Evolutionary conservation across 1,284 basidiomycete species (phyloP), one percentile per base, ranked within the genome.

Genomic region (Malassezia restricta): DNA sequence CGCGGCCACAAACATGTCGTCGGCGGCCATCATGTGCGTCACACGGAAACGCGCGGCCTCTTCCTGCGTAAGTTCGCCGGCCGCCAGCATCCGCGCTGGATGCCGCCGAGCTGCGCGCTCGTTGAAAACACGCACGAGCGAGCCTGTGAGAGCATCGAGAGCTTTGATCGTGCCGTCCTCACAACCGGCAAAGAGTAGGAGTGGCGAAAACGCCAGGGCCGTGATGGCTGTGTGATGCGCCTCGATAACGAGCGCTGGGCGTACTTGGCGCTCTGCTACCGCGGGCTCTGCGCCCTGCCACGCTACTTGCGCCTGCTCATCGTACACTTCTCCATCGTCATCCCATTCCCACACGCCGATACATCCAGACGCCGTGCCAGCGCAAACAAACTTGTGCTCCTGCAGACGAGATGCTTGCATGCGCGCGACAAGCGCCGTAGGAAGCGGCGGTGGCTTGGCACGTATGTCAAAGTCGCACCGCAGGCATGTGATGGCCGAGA

Each of bases 61-160:
- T 63, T 72, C 43, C 60, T 58, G 41, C 68, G 74, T 45, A 77
- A 78, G 31, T 77, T 74, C 11, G 76, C 71, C 38, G 78, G 78
- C 17, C 76, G 77, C 8, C 74, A 64, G 66, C 87, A 82, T 43
- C 74, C 76, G 42, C 79, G 79, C 50, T 83, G 71, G 47, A 84
- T 68, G 62, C 14, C 58, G 52, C 20, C 62, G 59, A 0, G 64
- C 65, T 0, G 66, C 62, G 20, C 68, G 64, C 42, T 73, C 69
- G 47, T 68, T 69, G 55, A 71, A 68, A 3, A 61, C 64, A 14
- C 67, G 65, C 29, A 71, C 52, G 6, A 66, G 47, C 28, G 58
- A 50, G n/a, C 68, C 78, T 0, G 81, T 82, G 48, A 87, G 76
- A 1, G 80, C 78, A 61, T 87, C 83, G 75, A 81, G 85, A 9